Evolutionary conservation across 2,329 filamentous ascomycete species (phyloP), one percentile per base, ranked within the genome.

Genomic region (Aspergillus versicolor): DNA sequence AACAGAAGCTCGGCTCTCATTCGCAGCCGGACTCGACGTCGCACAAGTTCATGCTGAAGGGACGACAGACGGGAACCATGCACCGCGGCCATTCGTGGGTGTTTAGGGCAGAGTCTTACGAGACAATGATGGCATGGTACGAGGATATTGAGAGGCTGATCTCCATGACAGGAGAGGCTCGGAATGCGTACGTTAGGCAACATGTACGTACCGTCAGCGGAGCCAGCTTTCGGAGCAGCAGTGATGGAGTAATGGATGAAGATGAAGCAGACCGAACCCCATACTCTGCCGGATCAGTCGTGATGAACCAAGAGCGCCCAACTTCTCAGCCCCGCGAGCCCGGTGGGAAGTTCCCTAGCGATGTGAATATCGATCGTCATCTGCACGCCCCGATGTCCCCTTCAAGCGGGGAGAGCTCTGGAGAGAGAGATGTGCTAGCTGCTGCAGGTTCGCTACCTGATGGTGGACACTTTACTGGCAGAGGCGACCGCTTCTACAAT

Each of bases 31-130:
- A 86, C 48, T 92, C 91, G 12, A 90, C 89, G 12, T 97, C 92
- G 41, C 93, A 96, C 79, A 99, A 99, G 73, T 99, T 99, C 73
- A 91, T 97, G 74, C 87, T 99, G 68, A 99, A 97, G 75, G 94
- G 94, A 44, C 89, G 92, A 59, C 93, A 97, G 76, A 94, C 92
- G 4, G 93, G 94, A 52, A 81, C 89, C 4, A 91, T 97, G 86
- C 94, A 97, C 74, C 90, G 92, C 61, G 85, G 85, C 34, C 85
- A 88, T 69, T 84, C 84, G 40, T 88, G 85, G 85, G 84, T 88
- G 9, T 88, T 88, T 76, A 81, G 85, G 53, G 85, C 85, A 21
- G 85, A 88, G 69, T 83, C 83, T 2, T 81, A 96, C 73, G 93
- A 97, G 65, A 97, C 92, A 13, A 97, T 97, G 93, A 87, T 96